These are phyloP conservation scores for Carex arenaria DNA, from an alignment of 202 grass and related monocot species.

Conservation along the genomic window DNA sequence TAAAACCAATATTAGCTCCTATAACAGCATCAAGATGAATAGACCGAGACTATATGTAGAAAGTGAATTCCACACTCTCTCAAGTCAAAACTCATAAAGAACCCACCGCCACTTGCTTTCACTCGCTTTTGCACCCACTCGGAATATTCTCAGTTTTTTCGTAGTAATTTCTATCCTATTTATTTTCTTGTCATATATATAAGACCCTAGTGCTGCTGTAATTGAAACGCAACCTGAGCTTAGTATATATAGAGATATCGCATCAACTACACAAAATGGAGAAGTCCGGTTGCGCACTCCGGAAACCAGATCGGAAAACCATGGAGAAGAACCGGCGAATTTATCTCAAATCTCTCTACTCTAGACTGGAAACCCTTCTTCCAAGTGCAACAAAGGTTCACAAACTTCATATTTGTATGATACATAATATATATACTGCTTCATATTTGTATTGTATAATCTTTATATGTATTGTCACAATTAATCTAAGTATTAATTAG, in stretches of 20 bases:
- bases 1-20: neutral
- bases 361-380: neutral
- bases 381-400: neutral
- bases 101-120: neutral
- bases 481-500: no score
- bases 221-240: neutral
- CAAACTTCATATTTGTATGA: neutral
- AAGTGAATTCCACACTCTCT: neutral
- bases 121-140: neutral
- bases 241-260: neutral
- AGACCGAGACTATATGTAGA: neutral
- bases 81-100: neutral
- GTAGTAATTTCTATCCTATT: neutral
- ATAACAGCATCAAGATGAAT: neutral
- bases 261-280: neutral
- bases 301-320: neutral
- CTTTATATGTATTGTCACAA: neutral
- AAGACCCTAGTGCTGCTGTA: neutral
- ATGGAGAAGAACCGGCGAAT: neutral
- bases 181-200: neutral
- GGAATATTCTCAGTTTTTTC: neutral
- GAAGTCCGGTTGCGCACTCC: neutral
- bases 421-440: no score
- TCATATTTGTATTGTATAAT: neutral
- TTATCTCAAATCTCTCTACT: slow-evolving; percentile 3